These are phyloP conservation scores for Tetraselmis chui DNA, from an alignment of 139 green algal species.

Conservation along the genomic window DNA sequence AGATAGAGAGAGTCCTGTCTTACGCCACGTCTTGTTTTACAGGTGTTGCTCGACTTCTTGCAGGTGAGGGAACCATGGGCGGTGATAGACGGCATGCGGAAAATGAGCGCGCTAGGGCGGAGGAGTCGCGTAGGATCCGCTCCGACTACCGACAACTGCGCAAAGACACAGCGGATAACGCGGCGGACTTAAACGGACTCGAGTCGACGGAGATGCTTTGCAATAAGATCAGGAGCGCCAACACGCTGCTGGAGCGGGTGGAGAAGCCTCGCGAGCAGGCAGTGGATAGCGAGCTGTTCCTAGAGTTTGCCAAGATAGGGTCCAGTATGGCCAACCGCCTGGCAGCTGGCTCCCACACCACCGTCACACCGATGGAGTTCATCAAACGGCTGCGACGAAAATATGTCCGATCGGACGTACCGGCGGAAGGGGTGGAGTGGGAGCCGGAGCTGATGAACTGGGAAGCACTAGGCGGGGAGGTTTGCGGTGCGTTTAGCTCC, in stretches of 20 bases:
- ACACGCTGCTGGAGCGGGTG: constrained; percentile 11
- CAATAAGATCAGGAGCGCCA: not conserved
- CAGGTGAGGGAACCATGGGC: too few relatives aligned
- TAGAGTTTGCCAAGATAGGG: constrained; percentile 26
- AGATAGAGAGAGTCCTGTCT: too few relatives aligned
- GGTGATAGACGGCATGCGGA: too few relatives aligned
- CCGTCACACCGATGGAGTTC: constrained; percentile 15
- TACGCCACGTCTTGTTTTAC: too few relatives aligned
- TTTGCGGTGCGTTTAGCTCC: constrained; percentile 20
- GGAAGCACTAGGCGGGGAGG: constrained; percentile 25
- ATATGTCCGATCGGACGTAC: not conserved
- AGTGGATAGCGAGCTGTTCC: constrained; percentile 48
- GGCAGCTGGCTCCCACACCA: not conserved
- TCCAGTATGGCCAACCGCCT: constrained; percentile 29
- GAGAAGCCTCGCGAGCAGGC: constrained; percentile 47
- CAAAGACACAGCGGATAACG: not conserved
- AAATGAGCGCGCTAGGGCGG: not conserved
- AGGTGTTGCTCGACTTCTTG: too few relatives aligned
- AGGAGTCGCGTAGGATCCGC: not conserved
- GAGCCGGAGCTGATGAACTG: not conserved
- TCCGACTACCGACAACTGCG: not conserved
- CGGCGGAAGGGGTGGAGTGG: not conserved
- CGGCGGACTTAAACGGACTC: not conserved
- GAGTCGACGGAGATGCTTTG: not conserved
- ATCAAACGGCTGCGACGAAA: not conserved